phyloP scores from a whole-genome alignment of 768 basidiomycete species.

The Boletus vermiculosoides region DNA sequence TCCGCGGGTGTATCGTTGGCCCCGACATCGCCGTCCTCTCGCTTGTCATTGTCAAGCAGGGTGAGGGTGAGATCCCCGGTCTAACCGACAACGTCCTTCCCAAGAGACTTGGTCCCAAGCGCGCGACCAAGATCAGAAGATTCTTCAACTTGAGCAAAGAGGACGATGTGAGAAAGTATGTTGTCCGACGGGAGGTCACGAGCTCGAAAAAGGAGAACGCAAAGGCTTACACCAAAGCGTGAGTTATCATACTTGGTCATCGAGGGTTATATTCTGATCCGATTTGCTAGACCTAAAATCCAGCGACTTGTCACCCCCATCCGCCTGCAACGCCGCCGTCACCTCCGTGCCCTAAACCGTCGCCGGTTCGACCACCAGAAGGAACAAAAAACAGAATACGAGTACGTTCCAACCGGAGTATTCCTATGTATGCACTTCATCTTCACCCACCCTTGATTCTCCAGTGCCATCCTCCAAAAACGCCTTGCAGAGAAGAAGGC shows the following conservation, averaged over 20 bases:
- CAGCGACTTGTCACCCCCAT: conserved; percentile 94
- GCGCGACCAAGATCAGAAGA: conserved; percentile 93
- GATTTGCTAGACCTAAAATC: conserved; percentile 79
- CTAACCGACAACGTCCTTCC: conserved; percentile 91
- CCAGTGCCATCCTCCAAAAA: conserved; percentile 74
- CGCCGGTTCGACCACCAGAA: conserved; percentile 88
- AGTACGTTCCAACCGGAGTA: conserved; percentile 46
- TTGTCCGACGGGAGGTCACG: conserved; percentile 88
- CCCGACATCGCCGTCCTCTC: conserved; percentile 95
- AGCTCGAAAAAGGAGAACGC: conserved; percentile 84
- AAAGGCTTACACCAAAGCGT: conserved; percentile 98
- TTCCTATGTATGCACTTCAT: neutral
- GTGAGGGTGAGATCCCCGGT: conserved; percentile 85
- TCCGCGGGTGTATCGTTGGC: conserved; percentile 97
- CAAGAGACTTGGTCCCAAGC: conserved; percentile 95
- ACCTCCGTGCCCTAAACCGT: conserved; percentile 84
- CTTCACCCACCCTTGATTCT: neutral
- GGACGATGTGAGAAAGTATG: conserved; percentile 98
- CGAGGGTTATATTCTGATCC: neutral
- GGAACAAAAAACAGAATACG: conserved; percentile 94
- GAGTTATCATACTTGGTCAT: conserved; percentile 33
- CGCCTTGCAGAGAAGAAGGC: conserved; percentile 92
- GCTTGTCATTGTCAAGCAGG: conserved; percentile 95
- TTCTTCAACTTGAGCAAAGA: conserved; percentile 99
- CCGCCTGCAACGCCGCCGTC: conserved; percentile 95